Percentiles rank a stretch among this genome's conserved stretches.
These are phyloP conservation scores for Trichophyton simii DNA, from an alignment of 2,329 filamentous ascomycete genomes.

Conservation along the genomic window DNA sequence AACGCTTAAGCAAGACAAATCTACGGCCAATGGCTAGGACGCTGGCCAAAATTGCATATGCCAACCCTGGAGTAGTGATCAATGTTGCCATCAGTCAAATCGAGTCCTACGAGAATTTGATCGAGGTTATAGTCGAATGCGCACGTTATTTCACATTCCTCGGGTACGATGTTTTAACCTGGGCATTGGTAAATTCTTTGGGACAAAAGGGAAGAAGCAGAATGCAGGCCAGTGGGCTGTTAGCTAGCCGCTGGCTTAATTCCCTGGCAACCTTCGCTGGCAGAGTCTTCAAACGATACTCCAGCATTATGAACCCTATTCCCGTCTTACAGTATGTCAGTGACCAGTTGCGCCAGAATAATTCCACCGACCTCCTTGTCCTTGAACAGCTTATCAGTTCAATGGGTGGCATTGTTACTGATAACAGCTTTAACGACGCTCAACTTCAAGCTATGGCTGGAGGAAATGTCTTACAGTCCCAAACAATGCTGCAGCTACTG, in stretches of 20 bases:
- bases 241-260: conserved; percentile 85
- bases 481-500: conserved; percentile 65
- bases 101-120: conserved; percentile 87
- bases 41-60: conserved; percentile 82
- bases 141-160: conserved; percentile 86
- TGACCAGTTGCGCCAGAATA: conserved; percentile 66
- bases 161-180: conserved; percentile 85
- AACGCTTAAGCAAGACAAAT: conserved; percentile 80
- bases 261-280: conserved; percentile 84
- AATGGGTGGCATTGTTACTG: conserved; percentile 86
- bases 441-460: conserved; percentile 83
- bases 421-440: conserved; percentile 74
- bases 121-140: conserved; percentile 88
- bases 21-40: conserved; percentile 73
- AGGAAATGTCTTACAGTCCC: conserved; percentile 63
- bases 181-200: conserved; percentile 70
- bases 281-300: conserved; percentile 76
- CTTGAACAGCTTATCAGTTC: conserved; percentile 78
- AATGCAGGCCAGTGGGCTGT: conserved; percentile 52
- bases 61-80: conserved; percentile 85
- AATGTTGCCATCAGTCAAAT: conserved; percentile 79
- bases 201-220: conserved; percentile 46
- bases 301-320: conserved; percentile 59
- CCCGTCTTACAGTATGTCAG: conserved; percentile 85
- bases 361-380: conserved; percentile 82